Evolutionary conservation across 768 basidiomycete genomes (phyloP).

Genomic region (Leccinum ochraceum): DNA sequence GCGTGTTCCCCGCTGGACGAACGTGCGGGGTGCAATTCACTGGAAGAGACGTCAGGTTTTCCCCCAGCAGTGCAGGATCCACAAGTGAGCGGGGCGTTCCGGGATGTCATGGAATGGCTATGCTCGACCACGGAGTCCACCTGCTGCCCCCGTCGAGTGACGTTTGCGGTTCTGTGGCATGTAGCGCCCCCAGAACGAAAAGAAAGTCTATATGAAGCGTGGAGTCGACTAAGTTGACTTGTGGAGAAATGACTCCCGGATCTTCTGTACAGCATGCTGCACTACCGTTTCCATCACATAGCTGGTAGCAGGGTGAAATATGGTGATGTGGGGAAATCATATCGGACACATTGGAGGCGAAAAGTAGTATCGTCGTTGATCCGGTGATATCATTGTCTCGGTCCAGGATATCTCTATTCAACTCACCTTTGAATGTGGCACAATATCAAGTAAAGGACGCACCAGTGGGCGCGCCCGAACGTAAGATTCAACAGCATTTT

Average conservation of each 20-base stretch:
- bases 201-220: constrained; percentile 6
- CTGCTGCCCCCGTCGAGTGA: constrained; percentile 32
- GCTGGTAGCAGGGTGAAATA: constrained; percentile 34
- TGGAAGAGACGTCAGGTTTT: constrained; percentile 12
- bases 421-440: constrained; percentile 44
- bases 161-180: constrained; percentile 31
- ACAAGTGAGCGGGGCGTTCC: constrained; percentile 4
- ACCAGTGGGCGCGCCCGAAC: neutral
- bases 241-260: constrained; percentile 50
- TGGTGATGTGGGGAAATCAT: constrained; percentile 27
- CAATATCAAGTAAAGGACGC: constrained; percentile 1
- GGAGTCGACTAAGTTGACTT: constrained; percentile 12
- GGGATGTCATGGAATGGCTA: constrained; percentile 24
- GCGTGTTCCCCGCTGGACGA: neutral
- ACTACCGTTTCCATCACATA: constrained; percentile 50
- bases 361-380: constrained; percentile 32
- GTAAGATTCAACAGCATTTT: neutral
- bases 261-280: constrained; percentile 50
- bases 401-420: constrained; percentile 39
- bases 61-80: constrained; percentile 8
- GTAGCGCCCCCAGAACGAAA: constrained; percentile 13
- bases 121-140: constrained; percentile 11
- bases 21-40: constrained; percentile 5
- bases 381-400: constrained; percentile 27
- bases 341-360: constrained; percentile 40